Conservation (phyloP, 129 eudicot genomes). For the Lactuca sativa region DNA sequence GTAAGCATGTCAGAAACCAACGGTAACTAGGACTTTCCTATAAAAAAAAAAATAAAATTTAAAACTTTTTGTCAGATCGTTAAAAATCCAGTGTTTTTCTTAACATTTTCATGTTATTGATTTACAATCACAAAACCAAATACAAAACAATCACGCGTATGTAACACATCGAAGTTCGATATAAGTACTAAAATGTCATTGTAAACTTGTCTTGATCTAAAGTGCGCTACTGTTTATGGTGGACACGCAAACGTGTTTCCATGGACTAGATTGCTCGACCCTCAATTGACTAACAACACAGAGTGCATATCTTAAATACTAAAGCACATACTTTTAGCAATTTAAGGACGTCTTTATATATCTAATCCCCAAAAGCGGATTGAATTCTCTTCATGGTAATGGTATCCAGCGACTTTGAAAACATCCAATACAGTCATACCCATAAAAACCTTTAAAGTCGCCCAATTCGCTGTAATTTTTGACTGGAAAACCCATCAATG, state of each 20-base stretch:
- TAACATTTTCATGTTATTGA: background rate
- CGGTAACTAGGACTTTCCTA: no score
- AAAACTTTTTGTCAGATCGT: no score
- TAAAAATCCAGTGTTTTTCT: no score
- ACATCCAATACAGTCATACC: background rate
- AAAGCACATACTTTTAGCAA: background rate
- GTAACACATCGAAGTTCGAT: conserved; percentile 11
- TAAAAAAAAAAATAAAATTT: no score
- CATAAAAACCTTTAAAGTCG: background rate
- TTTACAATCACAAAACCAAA: background rate
- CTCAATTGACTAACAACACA: conserved; percentile 23
- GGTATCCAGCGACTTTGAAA: background rate
- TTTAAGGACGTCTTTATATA: background rate
- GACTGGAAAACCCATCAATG: conserved; percentile 33
- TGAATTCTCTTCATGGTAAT: background rate
- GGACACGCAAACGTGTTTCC: conserved; percentile 17
- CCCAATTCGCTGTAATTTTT: background rate
- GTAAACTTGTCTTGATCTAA: conserved; percentile 8
- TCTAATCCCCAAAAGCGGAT: background rate
- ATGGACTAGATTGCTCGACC: conserved; percentile 27
- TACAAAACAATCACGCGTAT: background rate
- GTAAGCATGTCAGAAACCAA: no score
- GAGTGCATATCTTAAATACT: background rate
- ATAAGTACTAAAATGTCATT: background rate
- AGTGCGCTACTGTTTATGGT: conserved; percentile 7